A percentile compares a stretch with the other conserved stretches of the same genome.
Evolutionary conservation across 116 monocot species (phyloP).

Genomic region (Cymodocea nodosa): DNA sequence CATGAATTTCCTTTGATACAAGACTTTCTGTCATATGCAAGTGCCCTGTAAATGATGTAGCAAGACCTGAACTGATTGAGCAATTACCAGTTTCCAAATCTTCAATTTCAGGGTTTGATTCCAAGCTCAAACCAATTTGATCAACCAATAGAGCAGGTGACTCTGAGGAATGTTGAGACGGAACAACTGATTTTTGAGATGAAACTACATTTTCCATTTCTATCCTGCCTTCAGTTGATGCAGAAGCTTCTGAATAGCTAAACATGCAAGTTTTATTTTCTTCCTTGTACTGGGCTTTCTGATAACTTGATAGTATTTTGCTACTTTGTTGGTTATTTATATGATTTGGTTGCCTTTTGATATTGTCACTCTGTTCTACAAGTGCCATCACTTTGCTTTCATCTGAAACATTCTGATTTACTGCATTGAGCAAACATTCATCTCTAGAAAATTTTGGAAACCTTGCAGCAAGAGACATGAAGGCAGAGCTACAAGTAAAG

Average conservation of each 20-base stretch:
- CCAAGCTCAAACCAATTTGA: conserved; percentile 12
- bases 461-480: conserved; percentile 84
- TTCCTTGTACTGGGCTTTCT: not conserved
- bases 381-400: conserved; percentile 4
- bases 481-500: conserved; percentile 66
- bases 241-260: not conserved
- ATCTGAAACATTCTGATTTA: not conserved
- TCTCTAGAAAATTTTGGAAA: conserved; percentile 30
- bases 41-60: conserved; percentile 28
- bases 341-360: not conserved
- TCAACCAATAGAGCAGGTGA: conserved; percentile 17
- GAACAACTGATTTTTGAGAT: conserved; percentile 47
- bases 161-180: conserved; percentile 53
- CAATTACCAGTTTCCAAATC: conserved; percentile 7
- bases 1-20: not conserved
- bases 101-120: conserved; percentile 19
- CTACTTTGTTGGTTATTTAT: not conserved
- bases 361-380: not conserved
- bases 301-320: not conserved
- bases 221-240: not conserved
- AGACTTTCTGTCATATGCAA: conserved; percentile 18
- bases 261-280: not conserved
- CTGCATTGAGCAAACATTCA: not conserved
- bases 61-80: conserved; percentile 6
- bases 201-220: conserved; percentile 15